phyloP scores from a whole-genome alignment of 1,284 basidiomycete genomes.

The Rhodotorula mucilaginosa region DNA sequence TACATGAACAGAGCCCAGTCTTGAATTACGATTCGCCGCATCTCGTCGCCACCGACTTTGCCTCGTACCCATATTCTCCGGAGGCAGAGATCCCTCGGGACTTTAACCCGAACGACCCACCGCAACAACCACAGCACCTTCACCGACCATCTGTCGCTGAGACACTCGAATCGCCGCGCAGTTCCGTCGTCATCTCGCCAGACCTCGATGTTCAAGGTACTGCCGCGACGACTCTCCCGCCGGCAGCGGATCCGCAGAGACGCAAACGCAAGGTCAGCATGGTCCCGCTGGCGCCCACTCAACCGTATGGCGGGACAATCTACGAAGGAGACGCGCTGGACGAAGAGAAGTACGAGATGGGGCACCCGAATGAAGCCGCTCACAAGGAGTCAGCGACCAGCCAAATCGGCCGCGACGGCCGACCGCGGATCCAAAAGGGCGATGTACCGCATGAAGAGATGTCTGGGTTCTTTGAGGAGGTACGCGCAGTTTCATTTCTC shows the following conservation, averaged over 20 bases:
- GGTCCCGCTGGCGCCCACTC: neutral
- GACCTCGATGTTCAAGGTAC: neutral
- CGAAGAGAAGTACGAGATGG: conserved; percentile 12
- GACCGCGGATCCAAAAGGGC: conserved; percentile 12
- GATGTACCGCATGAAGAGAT: conserved; percentile 33
- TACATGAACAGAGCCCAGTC: neutral
- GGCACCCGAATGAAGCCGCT: conserved; percentile 24
- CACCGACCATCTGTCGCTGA: neutral
- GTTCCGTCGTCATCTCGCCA: neutral
- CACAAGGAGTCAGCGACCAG: conserved; percentile 4
- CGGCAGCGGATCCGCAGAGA: neutral
- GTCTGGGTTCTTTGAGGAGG: conserved; percentile 35
- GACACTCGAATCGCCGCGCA: neutral
- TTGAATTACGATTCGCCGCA: neutral
- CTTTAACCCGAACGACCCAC: conserved; percentile 27
- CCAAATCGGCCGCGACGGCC: neutral
- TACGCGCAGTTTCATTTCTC: neutral
- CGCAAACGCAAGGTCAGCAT: neutral
- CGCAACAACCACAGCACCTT: neutral
- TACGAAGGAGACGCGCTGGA: neutral
- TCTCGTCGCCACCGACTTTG: neutral
- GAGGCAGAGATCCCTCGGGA: conserved; percentile 16
- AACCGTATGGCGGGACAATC: neutral
- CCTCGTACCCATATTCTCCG: neutral
- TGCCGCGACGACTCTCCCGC: neutral